Base-by-base conservation (phyloP, 73 alveolate genomes). In the Paramecium caudatum region DNA sequence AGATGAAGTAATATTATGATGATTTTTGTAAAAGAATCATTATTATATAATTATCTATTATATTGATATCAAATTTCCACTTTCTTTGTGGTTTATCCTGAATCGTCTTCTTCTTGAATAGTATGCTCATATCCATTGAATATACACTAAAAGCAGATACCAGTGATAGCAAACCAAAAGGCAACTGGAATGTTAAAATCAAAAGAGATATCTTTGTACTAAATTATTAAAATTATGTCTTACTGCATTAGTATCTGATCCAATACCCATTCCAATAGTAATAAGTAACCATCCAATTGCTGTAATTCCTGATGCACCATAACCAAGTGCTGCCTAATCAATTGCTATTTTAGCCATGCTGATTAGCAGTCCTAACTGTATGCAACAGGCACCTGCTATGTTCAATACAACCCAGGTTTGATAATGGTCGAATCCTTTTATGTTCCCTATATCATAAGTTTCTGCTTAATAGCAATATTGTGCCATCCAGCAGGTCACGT, bases 1-100 rank as follows among this genome's bases (percentile, higher is more conserved):
- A 17, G 83, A 65, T 33, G 61, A 65, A 65, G 47, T 65, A 65
- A 65, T 65, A 25, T 65, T 65, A 36, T 65, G 83, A 65, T 65
- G 80, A 55, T 55, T 55, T 55, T n/a, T n/a, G n/a, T n/a, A n/a
- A n/a, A n/a, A n/a, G n/a, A n/a, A n/a, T n/a, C n/a, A n/a, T n/a
- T n/a, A n/a, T n/a, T n/a, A n/a, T n/a, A n/a, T n/a, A n/a, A n/a
- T n/a, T n/a, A n/a, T n/a, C n/a, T n/a, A n/a, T n/a, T n/a, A n/a
- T n/a, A n/a, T n/a, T n/a, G n/a, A n/a, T n/a, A 55, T 55, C 80
- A 55, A 23, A 55, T 55, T 55, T 55, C 80, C 2, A 55, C 80
- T 55, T 55, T 27, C 45, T 55, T 55, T 1, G 9, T 55, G 13
- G 80, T 55, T 55, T 55, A 55, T 9, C 46, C 46, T 12, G 80